Evolutionary conservation across 257 asterid species (phyloP).

Genomic region (Solanum bulbocastanum): DNA sequence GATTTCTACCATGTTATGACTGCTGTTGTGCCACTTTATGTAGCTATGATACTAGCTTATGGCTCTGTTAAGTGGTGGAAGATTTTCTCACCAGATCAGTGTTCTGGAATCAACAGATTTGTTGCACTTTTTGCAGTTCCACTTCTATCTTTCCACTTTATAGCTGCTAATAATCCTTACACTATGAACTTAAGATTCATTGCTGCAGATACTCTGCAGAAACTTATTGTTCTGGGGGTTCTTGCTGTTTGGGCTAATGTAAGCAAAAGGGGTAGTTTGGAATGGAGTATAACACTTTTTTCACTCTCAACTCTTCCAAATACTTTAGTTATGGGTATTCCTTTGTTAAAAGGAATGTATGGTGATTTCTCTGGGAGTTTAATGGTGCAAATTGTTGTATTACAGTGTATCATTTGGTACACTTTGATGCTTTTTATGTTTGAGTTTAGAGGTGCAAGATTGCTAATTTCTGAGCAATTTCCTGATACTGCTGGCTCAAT

Average conservation of each 20-base stretch:
- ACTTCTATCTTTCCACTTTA: constrained; percentile 78
- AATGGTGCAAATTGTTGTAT: constrained; percentile 90
- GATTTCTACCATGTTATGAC: constrained; percentile 93
- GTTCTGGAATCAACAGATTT: constrained; percentile 89
- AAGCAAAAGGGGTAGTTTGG: constrained; percentile 50
- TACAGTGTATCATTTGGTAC: constrained; percentile 90
- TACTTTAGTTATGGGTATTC: constrained; percentile 93
- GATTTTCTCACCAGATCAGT: constrained; percentile 80
- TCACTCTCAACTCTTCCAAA: constrained; percentile 82
- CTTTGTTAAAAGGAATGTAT: constrained; percentile 77
- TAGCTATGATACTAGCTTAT: constrained; percentile 80
- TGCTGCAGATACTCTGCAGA: constrained; percentile 79
- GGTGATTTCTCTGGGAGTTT: constrained; percentile 57
- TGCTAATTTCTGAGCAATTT: constrained; percentile 77
- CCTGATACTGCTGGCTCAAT: constrained; percentile 83
- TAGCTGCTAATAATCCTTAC: constrained; percentile 67
- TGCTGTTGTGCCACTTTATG: constrained; percentile 84
- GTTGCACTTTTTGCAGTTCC: constrained; percentile 93
- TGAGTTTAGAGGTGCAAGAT: constrained; percentile 67
- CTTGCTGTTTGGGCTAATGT: constrained; percentile 50
- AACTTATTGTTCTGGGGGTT: constrained; percentile 47
- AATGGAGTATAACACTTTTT: constrained; percentile 85
- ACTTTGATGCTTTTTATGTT: constrained; percentile 85
- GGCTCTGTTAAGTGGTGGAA: constrained; percentile 98
- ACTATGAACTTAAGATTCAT: constrained; percentile 74